Evolutionary conservation across 768 basidiomycete genomes (phyloP).

Genomic region (Calvatia gigantea): DNA sequence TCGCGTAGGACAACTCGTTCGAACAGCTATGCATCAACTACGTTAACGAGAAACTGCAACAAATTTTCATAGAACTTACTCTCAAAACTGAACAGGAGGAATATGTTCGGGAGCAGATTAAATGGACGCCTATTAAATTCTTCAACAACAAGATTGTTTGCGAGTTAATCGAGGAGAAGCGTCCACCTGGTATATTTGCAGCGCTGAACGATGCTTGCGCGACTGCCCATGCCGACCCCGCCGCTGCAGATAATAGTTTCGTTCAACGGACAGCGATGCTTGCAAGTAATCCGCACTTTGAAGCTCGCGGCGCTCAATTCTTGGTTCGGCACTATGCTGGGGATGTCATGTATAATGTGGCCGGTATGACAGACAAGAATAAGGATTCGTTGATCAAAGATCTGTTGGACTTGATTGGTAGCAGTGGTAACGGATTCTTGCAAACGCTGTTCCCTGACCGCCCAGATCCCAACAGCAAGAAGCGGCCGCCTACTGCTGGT

Average conservation of each 20-base stretch:
- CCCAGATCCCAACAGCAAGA: slow-evolving; percentile 95
- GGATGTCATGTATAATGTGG: slow-evolving; percentile 96
- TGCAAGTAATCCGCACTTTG: slow-evolving; percentile 88
- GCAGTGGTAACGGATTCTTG: slow-evolving; percentile 80
- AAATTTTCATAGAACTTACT: slow-evolving; percentile 98
- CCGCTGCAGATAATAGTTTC: slow-evolving; percentile 96
- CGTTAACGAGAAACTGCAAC: slow-evolving; percentile 99
- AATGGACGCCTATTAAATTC: slow-evolving; percentile 99
- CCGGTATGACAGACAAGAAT: slow-evolving; percentile 99
- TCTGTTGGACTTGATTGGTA: slow-evolving; percentile 81
- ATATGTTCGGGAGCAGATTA: slow-evolving; percentile 97
- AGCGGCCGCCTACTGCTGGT: slow-evolving; percentile 94
- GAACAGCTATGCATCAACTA: slow-evolving; percentile 99
- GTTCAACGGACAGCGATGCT: slow-evolving; percentile 84
- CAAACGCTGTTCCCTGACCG: slow-evolving; percentile 90
- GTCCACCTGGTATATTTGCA: slow-evolving; percentile 96
- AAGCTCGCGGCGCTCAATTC: slow-evolving; percentile 91
- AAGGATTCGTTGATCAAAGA: slow-evolving; percentile 97
- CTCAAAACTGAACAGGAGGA: slow-evolving; percentile 99
- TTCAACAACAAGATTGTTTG: slow-evolving; percentile 99
- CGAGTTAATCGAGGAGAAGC: slow-evolving; percentile 94
- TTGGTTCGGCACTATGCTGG: slow-evolving; percentile 96
- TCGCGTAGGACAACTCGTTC: slow-evolving; percentile 84
- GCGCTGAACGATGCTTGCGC: slow-evolving; percentile 99
- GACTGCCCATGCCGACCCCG: slow-evolving; percentile 95